Conservation (phyloP, 257 asterid genomes). For the Solanum microdontum region DNA sequence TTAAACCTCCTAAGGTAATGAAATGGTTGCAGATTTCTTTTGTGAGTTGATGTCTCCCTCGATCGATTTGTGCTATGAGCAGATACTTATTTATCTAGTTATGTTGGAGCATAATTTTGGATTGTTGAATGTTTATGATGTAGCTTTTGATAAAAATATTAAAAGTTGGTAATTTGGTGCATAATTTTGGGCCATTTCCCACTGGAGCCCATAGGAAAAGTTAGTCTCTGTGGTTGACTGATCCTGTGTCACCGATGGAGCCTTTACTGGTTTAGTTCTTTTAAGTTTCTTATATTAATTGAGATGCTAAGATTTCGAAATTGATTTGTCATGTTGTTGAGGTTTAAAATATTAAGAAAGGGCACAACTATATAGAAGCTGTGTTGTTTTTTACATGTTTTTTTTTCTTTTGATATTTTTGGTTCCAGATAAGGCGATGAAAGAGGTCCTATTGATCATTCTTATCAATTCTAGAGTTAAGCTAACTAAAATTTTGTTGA, state of each 20-base stretch:
- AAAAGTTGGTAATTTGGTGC: not conserved
- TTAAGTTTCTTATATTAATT: not conserved
- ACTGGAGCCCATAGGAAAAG: not conserved
- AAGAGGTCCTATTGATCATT: not conserved
- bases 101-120: not conserved
- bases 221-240: not conserved
- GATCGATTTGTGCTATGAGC: not conserved
- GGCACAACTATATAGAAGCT: not conserved
- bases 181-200: not conserved
- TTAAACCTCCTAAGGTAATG: slow-evolving; percentile 3
- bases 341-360: not conserved
- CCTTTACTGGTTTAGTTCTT: not conserved
- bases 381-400: not conserved
- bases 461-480: not conserved
- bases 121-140: not conserved
- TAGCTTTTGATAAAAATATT: not conserved
- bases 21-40: not conserved
- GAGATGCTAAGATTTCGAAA: not conserved
- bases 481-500: not conserved
- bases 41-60: not conserved
- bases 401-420: not conserved
- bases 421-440: not conserved
- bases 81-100: not conserved
- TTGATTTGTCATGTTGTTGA: not conserved
- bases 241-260: not conserved